Evolutionary conservation across 148 eudicot species (phyloP).

Genomic region (Salicornia ramosissima): DNA sequence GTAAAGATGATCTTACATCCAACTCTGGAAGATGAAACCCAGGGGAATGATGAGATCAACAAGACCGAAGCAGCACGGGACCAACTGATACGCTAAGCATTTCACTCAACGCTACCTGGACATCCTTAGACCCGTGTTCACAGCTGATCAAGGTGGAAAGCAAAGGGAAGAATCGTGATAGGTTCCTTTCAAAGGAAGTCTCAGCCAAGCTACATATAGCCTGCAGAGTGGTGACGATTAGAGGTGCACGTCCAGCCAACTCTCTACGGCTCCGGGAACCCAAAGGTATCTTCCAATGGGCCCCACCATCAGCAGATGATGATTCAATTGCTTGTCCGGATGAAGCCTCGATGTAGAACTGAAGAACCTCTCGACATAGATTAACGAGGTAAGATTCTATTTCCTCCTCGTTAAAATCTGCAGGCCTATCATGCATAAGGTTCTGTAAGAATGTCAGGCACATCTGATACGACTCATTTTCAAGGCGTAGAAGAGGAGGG

Average conservation of each 20-base stretch:
- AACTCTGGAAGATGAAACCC: constrained; percentile 17
- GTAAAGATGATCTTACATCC: constrained; percentile 14
- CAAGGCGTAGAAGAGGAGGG: constrained; percentile 93
- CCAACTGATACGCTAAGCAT: constrained; percentile 66
- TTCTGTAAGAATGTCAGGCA: constrained; percentile 87
- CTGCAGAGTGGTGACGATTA: constrained; percentile 75
- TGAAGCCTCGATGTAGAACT: constrained; percentile 63
- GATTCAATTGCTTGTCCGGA: constrained; percentile 30
- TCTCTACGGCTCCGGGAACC: constrained; percentile 76
- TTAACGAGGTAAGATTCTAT: constrained; percentile 64
- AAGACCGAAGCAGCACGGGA: constrained; percentile 55
- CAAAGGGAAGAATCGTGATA: constrained; percentile 66
- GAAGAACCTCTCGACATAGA: constrained; percentile 76
- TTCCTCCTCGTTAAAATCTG: constrained; percentile 45
- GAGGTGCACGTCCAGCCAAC: constrained; percentile 75
- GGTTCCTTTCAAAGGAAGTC: constrained; percentile 60
- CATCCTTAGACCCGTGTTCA: constrained; percentile 86
- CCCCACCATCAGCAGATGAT: constrained; percentile 28
- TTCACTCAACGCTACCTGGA: constrained; percentile 73
- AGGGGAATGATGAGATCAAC: constrained; percentile 41
- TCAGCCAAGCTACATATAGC: constrained; percentile 66
- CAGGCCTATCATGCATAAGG: constrained; percentile 60
- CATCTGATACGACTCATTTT: constrained; percentile 88
- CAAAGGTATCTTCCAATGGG: constrained; percentile 64
- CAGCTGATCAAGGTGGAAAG: constrained; percentile 63